Base-by-base conservation (phyloP, 2,329 filamentous ascomycete genomes). In the Cladorrhinum sp. region DNA sequence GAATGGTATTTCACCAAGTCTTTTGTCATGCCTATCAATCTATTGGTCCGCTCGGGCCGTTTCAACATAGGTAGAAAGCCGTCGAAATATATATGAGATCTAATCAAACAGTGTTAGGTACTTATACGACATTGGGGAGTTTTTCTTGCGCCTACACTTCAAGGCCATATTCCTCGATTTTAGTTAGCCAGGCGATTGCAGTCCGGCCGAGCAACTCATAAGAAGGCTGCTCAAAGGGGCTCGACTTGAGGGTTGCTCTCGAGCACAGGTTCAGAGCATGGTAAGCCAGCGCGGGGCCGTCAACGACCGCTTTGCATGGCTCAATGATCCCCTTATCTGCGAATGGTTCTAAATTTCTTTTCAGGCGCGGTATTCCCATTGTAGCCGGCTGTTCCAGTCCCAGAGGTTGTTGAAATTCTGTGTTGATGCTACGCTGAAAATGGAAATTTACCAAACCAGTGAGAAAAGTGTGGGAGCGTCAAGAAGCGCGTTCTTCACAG, bases 241-340 rank as follows among this genome's bases (percentile, higher is more conserved):
- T 78, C 68, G 80, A 81, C 42, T 61, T 66, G 9, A 50, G 57
- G 3, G 58, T 58, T 3, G 50, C 49, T 36, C 73, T 73, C 20
- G 73, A 75, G 59, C 86, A 82, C 18, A 85, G 74, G 55, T 85
- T 77, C 62, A 89, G 86, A 46, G 93, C 78, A 72, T 91, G 83
- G 71, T 94, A 89, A 1, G 91, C 90, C 24, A 96, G 76, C 1
- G 86, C 87, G 3, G 92, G 92, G 0, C 92, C 92, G 71, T 96
- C 92, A 59, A 96, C 85, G 50, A 85, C 80, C 20, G 82, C 74
- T 5, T 68, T 68, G 42, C 78, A 70, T 24, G 74, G 72, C 42
- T 72, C 66, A 1, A 89, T 73, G 10, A 71, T 66, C 7, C 71
- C 72, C 18, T 73, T 68, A 26, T 75, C 72, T 1, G 81, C 80